Conservation (phyloP, 495 filamentous ascomycete species). For the Aspergillus sparsus region DNA sequence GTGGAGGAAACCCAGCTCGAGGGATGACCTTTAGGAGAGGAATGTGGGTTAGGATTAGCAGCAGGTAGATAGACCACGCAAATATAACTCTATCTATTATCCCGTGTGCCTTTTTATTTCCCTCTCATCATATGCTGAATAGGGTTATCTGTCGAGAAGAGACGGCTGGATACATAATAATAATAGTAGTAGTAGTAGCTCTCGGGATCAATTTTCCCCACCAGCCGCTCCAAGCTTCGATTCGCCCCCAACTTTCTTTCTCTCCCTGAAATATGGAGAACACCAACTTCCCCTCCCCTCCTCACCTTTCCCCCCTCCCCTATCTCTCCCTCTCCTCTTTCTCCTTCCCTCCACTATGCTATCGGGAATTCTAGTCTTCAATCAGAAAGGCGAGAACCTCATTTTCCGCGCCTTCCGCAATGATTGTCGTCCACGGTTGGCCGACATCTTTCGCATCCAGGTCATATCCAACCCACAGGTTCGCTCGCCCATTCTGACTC, state of each 20-base stretch:
- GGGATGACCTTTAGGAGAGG: not conserved
- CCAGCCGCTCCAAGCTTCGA: not conserved
- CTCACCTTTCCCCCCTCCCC: conserved; percentile 21
- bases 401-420: conserved; percentile 98
- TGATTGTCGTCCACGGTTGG: conserved; percentile 93
- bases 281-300: not conserved
- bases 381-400: conserved; percentile 99
- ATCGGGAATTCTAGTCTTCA: conserved; percentile 96
- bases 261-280: not conserved
- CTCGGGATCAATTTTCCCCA: not conserved
- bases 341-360: conserved; percentile 64
- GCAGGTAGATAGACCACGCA: not conserved
- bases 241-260: not conserved
- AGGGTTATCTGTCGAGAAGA: too few relatives aligned
- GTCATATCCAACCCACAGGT: conserved; percentile 99
- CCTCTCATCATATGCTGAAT: not conserved
- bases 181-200: too few relatives aligned
- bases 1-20: not conserved
- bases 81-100: not conserved
- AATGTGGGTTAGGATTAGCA: not conserved
- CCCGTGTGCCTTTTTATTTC: not conserved
- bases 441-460: conserved; percentile 99
- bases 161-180: too few relatives aligned
- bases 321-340: conserved; percentile 19
- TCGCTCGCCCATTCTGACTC: conserved; percentile 93